phyloP scores from a whole-genome alignment of 1,284 basidiomycete species.

The Sporisorium exsertum region DNA sequence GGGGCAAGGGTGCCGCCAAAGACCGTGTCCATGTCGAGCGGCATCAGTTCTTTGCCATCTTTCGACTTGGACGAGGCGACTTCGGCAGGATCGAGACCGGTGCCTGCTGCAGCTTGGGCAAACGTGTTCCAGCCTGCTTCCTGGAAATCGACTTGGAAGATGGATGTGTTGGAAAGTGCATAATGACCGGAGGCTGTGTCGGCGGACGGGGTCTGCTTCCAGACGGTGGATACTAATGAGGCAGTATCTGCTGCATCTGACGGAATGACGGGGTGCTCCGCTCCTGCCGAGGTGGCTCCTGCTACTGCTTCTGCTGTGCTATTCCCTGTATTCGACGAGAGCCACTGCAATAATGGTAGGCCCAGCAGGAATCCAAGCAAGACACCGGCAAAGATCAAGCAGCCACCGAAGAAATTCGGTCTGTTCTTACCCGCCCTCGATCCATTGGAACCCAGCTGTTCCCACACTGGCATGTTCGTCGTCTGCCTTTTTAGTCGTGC shows the following conservation, averaged over 20 bases:
- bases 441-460: neutral
- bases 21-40: conserved; percentile 51
- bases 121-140: conserved; percentile 43
- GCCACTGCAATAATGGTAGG: conserved; percentile 48
- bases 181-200: conserved; percentile 42
- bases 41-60: conserved; percentile 38
- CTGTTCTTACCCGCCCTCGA: neutral
- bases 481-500: neutral
- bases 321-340: conserved; percentile 25
- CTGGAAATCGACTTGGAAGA: conserved; percentile 45
- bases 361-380: conserved; percentile 37
- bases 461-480: neutral
- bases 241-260: neutral
- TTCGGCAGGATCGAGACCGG: conserved; percentile 18
- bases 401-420: conserved; percentile 15
- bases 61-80: conserved; percentile 30
- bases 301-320: neutral
- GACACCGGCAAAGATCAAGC: conserved; percentile 40
- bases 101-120: conserved; percentile 26
- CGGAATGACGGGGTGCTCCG: neutral
- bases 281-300: neutral
- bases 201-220: conserved; percentile 36
- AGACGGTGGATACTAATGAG: conserved; percentile 1
- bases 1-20: conserved; percentile 53
- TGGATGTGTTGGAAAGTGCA: conserved; percentile 28